These are phyloP conservation scores for Scopulariopsis brevicaulis DNA, from an alignment of 2,329 filamentous ascomycete genomes.

Conservation along the genomic window DNA sequence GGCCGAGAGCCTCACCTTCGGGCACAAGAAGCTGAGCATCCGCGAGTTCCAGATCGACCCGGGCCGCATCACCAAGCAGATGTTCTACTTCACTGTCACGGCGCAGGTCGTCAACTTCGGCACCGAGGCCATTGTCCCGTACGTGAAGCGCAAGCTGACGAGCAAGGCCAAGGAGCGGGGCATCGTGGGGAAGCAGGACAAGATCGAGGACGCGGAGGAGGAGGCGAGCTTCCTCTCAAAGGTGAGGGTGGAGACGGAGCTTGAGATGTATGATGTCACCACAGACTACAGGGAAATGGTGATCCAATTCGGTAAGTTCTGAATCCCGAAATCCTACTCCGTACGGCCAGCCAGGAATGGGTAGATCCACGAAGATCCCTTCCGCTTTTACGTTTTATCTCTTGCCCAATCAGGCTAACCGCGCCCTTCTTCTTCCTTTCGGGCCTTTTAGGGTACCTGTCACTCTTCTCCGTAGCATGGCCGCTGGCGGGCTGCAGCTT, in stretches of 20 bases:
- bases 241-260: slow-evolving; percentile 71
- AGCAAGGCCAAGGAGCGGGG: slow-evolving; percentile 63
- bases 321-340: neutral
- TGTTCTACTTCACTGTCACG: slow-evolving; percentile 93
- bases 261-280: slow-evolving; percentile 81
- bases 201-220: slow-evolving; percentile 54
- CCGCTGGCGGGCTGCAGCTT: slow-evolving; percentile 85
- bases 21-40: slow-evolving; percentile 58
- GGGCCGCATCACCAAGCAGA: slow-evolving; percentile 72
- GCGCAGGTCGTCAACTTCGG: slow-evolving; percentile 82
- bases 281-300: slow-evolving; percentile 90
- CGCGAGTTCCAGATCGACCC: slow-evolving; percentile 72
- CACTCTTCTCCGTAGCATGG: slow-evolving; percentile 89
- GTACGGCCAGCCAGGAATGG: neutral
- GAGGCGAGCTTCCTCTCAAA: slow-evolving; percentile 72
- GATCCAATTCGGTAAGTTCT: slow-evolving; percentile 55
- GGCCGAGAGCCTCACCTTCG: slow-evolving; percentile 63
- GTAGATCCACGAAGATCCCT: neutral
- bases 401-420: neutral
- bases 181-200: slow-evolving; percentile 40
- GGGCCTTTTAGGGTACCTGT: slow-evolving; percentile 59
- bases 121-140: slow-evolving; percentile 77
- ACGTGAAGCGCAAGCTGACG: slow-evolving; percentile 69
- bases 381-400: neutral
- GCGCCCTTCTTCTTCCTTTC: neutral